A percentile compares a stretch with the other conserved stretches of the same genome.
These are phyloP conservation scores for Ulvella scutata DNA, from an alignment of 139 green algal genomes.

Conservation along the genomic window DNA sequence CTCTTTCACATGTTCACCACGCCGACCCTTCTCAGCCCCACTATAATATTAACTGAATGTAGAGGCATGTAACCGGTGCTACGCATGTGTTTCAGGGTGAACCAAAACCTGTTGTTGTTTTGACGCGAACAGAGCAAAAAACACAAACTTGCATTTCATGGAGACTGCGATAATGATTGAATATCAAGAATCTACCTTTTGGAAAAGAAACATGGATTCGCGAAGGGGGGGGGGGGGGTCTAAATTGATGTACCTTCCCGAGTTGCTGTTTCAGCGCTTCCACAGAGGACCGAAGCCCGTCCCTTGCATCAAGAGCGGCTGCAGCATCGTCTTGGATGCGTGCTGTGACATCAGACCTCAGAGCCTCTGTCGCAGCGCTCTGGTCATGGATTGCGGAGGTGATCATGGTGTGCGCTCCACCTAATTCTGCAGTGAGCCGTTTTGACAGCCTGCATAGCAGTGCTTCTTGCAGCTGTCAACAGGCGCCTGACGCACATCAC, in stretches of 20 bases:
- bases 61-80: too few relatives aligned
- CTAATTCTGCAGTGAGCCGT: neutral
- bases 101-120: too few relatives aligned
- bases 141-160: too few relatives aligned
- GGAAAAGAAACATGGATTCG: too few relatives aligned
- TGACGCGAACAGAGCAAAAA: too few relatives aligned
- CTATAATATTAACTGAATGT: too few relatives aligned
- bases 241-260: neutral
- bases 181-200: too few relatives aligned
- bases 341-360: neutral
- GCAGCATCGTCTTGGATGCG: neutral
- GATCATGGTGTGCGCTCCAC: neutral
- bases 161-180: too few relatives aligned
- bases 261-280: neutral
- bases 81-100: too few relatives aligned
- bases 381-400: neutral
- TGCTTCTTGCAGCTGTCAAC: neutral
- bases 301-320: neutral
- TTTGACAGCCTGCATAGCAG: neutral
- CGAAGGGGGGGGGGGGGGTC: neutral
- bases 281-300: neutral
- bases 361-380: neutral
- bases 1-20: too few relatives aligned
- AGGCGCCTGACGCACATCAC: neutral
- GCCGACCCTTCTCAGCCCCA: too few relatives aligned